Percentiles rank a stretch among this genome's conserved stretches.
These are phyloP conservation scores for Eucalyptus grandis DNA, from an alignment of 345 rosid species.

Conservation along the genomic window DNA sequence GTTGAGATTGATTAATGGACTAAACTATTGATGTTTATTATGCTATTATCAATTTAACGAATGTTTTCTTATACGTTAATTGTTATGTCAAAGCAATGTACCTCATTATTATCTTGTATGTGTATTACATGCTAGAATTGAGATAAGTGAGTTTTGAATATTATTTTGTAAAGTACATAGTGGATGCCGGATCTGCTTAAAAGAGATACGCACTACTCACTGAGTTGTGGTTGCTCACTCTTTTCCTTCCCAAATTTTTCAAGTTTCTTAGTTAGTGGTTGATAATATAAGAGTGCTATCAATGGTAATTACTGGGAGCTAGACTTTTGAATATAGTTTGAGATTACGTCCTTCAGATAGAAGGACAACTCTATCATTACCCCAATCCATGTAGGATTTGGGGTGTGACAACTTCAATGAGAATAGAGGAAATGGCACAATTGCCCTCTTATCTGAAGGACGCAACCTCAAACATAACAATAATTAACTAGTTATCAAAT, in stretches of 20 bases:
- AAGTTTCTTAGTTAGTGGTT: not conserved
- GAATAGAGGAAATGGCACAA: too few species aligned
- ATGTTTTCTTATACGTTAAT: not conserved
- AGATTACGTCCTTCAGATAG: fast-evolving
- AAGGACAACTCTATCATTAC: not conserved
- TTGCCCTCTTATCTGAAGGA: not conserved
- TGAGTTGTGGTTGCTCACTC: not conserved
- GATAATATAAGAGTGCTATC: too few species aligned
- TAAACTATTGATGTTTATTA: not conserved
- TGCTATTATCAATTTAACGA: not conserved
- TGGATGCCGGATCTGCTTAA: not conserved
- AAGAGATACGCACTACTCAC: not conserved
- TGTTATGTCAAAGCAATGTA: not conserved
- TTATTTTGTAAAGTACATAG: not conserved
- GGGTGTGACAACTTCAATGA: not conserved
- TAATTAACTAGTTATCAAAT: not conserved
- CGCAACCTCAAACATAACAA: not conserved
- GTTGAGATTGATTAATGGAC: not conserved
- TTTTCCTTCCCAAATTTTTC: not conserved
- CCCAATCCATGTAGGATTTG: not conserved
- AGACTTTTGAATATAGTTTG: not conserved
- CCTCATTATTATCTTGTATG: not conserved
- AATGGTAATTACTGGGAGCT: not conserved
- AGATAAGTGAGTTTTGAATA: not conserved
- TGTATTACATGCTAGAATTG: not conserved